Evolutionary conservation across 208 protist genomes (phyloP).

Genomic region (Strigomonas oncopelti): DNA sequence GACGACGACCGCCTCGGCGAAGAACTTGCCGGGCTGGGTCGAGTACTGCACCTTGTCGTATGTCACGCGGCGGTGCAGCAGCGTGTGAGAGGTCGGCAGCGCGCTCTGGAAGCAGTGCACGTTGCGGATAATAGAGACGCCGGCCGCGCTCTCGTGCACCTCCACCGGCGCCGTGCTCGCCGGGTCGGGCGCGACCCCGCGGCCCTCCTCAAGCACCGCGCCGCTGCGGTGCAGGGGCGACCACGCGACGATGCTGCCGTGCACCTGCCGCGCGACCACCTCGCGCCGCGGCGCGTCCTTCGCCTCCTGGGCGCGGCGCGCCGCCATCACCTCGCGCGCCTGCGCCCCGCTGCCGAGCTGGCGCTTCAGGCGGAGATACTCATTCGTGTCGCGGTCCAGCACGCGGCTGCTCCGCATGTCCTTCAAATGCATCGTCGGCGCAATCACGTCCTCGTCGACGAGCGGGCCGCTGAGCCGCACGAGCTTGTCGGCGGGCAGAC

Average conservation of each 20-base stretch:
- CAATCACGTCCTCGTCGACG: constrained; percentile 43
- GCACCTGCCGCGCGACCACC: constrained; percentile 32
- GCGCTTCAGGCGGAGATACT: constrained; percentile 49
- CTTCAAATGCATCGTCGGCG: constrained; percentile 62
- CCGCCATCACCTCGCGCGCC: constrained; percentile 40
- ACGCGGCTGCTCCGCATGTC: constrained; percentile 74
- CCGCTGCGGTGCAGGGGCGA: constrained; percentile 77
- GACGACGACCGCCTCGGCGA: constrained; percentile 73
- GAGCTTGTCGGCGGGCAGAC: constrained; percentile 46
- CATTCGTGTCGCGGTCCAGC: constrained; percentile 59
- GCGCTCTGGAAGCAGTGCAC: constrained; percentile 77
- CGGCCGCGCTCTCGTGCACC: constrained; percentile 8
- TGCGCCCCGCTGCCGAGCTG: constrained; percentile 41
- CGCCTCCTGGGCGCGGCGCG: constrained; percentile 25
- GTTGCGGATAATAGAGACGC: constrained; percentile 69
- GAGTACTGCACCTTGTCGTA: constrained; percentile 75
- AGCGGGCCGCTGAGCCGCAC: constrained; percentile 48
- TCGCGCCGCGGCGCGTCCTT: constrained; percentile 20
- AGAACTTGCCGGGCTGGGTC: constrained; percentile 42
- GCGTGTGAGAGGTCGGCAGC: constrained; percentile 60
- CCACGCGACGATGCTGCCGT: constrained; percentile 64
- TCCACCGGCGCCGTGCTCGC: constrained; percentile 13
- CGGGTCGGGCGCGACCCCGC: constrained; percentile 15
- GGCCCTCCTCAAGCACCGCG: constrained; percentile 40
- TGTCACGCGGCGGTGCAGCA: constrained; percentile 55